Conservation (phyloP, 495 filamentous ascomycete genomes). For the Neohortaea acidophila region DNA sequence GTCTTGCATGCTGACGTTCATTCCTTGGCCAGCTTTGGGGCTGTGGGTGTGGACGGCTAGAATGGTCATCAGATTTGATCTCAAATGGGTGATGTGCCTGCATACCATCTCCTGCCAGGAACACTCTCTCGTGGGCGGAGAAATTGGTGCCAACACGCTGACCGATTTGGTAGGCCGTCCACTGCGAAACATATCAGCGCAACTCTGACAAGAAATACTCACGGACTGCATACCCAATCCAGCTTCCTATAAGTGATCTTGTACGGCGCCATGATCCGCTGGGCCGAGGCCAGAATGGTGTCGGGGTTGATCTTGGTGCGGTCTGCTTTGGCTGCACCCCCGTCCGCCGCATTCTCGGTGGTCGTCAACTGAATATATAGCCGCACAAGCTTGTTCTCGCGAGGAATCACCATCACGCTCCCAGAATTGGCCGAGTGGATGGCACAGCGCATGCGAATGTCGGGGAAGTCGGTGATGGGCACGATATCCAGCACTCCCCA, state of each 20-base stretch:
- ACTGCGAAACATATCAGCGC: constrained; percentile 17
- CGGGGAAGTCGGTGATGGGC: constrained; percentile 53
- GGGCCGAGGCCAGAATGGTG: constrained; percentile 42
- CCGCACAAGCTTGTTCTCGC: constrained; percentile 51
- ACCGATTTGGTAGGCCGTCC: constrained; percentile 49
- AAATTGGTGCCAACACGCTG: constrained; percentile 58
- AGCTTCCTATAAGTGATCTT: constrained; percentile 43
- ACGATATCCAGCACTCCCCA: constrained; percentile 51
- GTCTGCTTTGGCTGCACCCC: constrained; percentile 26
- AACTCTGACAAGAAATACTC: too few relatives aligned
- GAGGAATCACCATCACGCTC: constrained; percentile 53
- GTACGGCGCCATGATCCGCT: constrained; percentile 46
- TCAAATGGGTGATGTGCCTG: too few relatives aligned
- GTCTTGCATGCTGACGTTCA: constrained; percentile 76
- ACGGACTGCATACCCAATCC: constrained; percentile 34
- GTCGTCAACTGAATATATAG: constrained; percentile 54
- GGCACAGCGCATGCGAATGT: constrained; percentile 51
- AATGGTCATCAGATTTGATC: too few relatives aligned
- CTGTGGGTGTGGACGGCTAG: constrained; percentile 71
- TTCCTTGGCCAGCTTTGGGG: constrained; percentile 72
- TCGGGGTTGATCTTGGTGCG: constrained; percentile 43
- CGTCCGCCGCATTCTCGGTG: constrained; percentile 26
- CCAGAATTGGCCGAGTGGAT: constrained; percentile 50
- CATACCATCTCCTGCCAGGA: constrained; percentile 69
- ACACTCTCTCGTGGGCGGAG: constrained; percentile 50